These are phyloP conservation scores for Neoboletus brunneissimus DNA, from an alignment of 768 basidiomycete species.

Conservation along the genomic window DNA sequence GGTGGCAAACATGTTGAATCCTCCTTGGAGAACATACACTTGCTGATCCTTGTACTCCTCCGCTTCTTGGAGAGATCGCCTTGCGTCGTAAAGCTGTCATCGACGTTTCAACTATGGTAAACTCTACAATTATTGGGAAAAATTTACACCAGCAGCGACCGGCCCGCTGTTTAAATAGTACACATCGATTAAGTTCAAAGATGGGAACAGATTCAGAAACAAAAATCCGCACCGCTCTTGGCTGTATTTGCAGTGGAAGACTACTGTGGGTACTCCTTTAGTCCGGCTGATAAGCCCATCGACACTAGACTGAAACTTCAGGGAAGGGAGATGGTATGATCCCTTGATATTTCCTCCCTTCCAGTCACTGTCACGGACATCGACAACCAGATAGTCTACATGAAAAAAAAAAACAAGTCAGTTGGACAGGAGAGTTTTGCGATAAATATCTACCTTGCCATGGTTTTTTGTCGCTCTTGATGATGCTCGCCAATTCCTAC, in stretches of 20 bases:
- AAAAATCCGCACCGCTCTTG: constrained; percentile 60
- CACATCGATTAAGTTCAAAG: constrained; percentile 6
- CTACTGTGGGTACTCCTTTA: constrained; percentile 57
- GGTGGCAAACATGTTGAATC: constrained; percentile 69
- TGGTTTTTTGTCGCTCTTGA: constrained; percentile 61
- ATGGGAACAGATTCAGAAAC: neutral
- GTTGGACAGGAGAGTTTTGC: neutral
- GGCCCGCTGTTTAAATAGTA: constrained; percentile 55
- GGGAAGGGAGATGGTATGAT: constrained; percentile 60
- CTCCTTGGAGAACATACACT: constrained; percentile 65
- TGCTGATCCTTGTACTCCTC: constrained; percentile 48
- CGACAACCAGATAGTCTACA: constrained; percentile 69
- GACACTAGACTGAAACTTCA: constrained; percentile 54
- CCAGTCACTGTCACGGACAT: constrained; percentile 84
- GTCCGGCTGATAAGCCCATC: constrained; percentile 57
- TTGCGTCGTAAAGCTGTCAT: constrained; percentile 64
- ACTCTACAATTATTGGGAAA: neutral
- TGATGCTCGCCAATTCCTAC: constrained; percentile 67
- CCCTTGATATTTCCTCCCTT: constrained; percentile 75
- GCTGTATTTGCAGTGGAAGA: constrained; percentile 80
- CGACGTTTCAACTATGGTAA: constrained; percentile 1
- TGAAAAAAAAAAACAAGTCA: neutral
- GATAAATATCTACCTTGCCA: constrained; percentile 34
- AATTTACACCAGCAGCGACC: constrained; percentile 65
- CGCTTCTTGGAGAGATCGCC: constrained; percentile 43